Evolutionary conservation across 2,329 filamentous ascomycete genomes (phyloP), one percentile per base, ranked within the genome.

Genomic region (Aspergillus tamarii): DNA sequence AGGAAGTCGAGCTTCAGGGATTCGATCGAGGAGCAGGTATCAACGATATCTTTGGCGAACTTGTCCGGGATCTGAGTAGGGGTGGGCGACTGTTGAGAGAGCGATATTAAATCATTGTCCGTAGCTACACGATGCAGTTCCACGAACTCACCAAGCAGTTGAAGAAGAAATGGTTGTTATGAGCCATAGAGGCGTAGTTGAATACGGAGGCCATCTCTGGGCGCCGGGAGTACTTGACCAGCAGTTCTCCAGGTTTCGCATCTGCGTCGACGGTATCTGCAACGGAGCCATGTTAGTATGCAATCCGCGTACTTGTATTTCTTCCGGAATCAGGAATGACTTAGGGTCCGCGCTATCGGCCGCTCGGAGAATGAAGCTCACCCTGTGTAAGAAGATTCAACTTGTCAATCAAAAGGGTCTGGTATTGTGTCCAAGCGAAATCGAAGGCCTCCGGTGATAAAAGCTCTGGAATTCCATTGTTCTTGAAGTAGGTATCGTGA

Each of bases 151-250:
- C 78, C 70, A 84, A 71, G 69, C 77, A 78, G 67, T 80, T 80
- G 75, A 83, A 84, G 75, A 82, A 84, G 68, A 83, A 82, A 77
- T 89, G 85, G 79, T 89, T 97, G 87, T 98, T 98, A 85, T 92
- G 91, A 61, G 93, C 92, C 91, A 96, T 96, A 72, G 92, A 96
- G 78, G 95, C 95, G 78, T 96, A 88, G 86, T 98, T 99, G 88
- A 99, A 99, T 76, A 90, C 83, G 71, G 89, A 85, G 48, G 95
- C 95, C 67, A 87, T 84, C 70, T 85, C 84, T 52, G 94, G 90
- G 73, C 95, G 87, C 78, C 93, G 92, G 64, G 94, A 91, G 64
- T 90, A 90, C 73, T 88, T 84, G 73, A 94, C 84, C 74, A 91
- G 80, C 74, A 97, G 88, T 54, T 88, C 83, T 78, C 91, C 89